Evolutionary conservation across 345 rosid species (phyloP), one percentile per base, ranked within the genome.

Genomic region (Geranium rotundifolium): DNA sequence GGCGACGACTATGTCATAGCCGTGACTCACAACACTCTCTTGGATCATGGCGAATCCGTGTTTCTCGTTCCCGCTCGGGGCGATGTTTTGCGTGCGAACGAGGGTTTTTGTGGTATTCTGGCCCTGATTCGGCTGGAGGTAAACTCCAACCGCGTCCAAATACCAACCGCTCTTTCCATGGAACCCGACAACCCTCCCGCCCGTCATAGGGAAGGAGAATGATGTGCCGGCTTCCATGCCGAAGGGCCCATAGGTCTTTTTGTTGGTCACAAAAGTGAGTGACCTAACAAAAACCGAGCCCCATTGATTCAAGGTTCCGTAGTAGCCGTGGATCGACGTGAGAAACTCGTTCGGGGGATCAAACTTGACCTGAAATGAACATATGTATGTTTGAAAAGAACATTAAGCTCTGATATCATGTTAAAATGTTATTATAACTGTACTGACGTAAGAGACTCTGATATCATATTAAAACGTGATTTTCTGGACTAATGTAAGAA

Each of bases 131-230:
- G 84, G 82, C 74, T 78, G 83, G 46, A 78, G 67, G 65, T 88
- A 73, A 63, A 79, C 74, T 58, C 97, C 96, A 63, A 90, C 83
- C 29, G 97, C 85, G 80, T 88, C 91, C 64, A 90, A 67, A 71
- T 66, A 81, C 81, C 80, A 77, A 55, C 89, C 81, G 54, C 84
- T 65, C 78, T 69, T 82, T 57, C 97, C 96, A 61, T 86, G 90
- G 65, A 91, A 86, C 59, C 96, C 97, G 58, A 85, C 80, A 62
- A 91, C 78, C 77, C 79, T 82, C 12, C 81, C 84, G 34, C 80
- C 85, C 4, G 72, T 74, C 75, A 73, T 69, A 17, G 90, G 90
- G 41, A 81, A 69, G 29, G 91, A 77, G 71, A 91, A 88, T 17
- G 64, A 63, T 5, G 82, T 77, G 65, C 96, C 97, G 65, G 81